Evolutionary conservation across 768 basidiomycete genomes (phyloP), one percentile per base, ranked within the genome.

Genomic region (Boletus tomentosulus): DNA sequence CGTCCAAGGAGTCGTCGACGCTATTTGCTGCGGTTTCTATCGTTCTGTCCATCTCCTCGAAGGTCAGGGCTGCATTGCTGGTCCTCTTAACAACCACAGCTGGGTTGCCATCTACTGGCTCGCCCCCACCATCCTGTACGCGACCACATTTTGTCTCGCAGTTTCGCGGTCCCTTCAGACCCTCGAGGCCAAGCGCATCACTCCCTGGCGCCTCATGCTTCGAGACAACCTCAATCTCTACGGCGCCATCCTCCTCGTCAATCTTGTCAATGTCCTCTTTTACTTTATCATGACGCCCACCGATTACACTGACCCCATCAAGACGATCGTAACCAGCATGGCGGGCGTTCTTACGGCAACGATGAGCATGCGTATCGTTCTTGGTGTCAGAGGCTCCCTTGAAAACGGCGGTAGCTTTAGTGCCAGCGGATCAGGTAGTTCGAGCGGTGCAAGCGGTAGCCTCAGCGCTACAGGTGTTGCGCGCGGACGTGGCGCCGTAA

Each of bases 31-130:
- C 66, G 90, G 77, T 31, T 93, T 92, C 76, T 93, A 83, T 70
- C 83, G 81, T 59, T 82, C 89, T 84, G 87, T 91, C 3, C 86
- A 87, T 27, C 79, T 92, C 28, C 59, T 70, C n/a, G 75, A 68
- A 4, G 87, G 86, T 35, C 91, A 93, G 63, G 90, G 90, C 0
- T 93, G 90, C 71, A 92, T 93, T 56, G 88, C 90, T 5, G 90
- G 89, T 30, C 90, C 90, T 19, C 83, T 83, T 59, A 71, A 79
- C 59, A 83, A 79, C 69, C 57, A 57, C 39, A 64, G 65, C 35
- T 92, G 89, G 89, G 87, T 92, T 48, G 90, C 84, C 45, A 80
- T 92, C 58, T 93, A 92, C 76, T 93, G 91, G 91, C 70, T 87
- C 7, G 80, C 81, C 0, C 85, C 88, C 27, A 90, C 90, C 35